Conservation (phyloP, 805 yeast genomes). For the Candida corydali region DNA sequence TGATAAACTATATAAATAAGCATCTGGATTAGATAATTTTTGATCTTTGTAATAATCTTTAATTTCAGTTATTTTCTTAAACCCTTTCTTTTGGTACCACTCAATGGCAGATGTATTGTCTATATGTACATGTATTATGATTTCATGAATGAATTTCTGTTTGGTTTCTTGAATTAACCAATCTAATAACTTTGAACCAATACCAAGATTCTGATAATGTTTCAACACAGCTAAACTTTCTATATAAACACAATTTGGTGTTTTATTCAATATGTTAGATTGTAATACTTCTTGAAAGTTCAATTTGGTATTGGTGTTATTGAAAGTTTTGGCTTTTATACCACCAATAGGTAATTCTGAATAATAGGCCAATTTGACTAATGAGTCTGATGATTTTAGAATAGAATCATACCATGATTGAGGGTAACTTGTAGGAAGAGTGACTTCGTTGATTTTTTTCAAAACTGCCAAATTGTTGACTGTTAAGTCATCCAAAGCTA, state of each 20-base stretch:
- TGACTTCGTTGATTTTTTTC: slow-evolving; percentile 49
- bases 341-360: slow-evolving; percentile 82
- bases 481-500: slow-evolving; percentile 57
- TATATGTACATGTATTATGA: slow-evolving; percentile 51
- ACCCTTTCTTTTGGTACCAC: slow-evolving; percentile 54
- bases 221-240: slow-evolving; percentile 66
- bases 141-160: slow-evolving; percentile 47
- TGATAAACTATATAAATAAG: slow-evolving; percentile 32
- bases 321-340: slow-evolving; percentile 52
- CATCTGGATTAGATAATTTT: slow-evolving; percentile 46
- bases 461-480: slow-evolving; percentile 56
- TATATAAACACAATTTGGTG: slow-evolving; percentile 56
- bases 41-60: slow-evolving; percentile 47
- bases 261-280: slow-evolving; percentile 18
- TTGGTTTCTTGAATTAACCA: slow-evolving; percentile 56
- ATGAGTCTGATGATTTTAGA: slow-evolving; percentile 39
- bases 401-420: slow-evolving; percentile 51
- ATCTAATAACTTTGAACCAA: slow-evolving; percentile 57
- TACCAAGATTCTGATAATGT: slow-evolving; percentile 57
- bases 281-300: slow-evolving; percentile 14
- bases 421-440: slow-evolving; percentile 49
- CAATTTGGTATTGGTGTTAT: slow-evolving; percentile 31
- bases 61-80: slow-evolving; percentile 31
- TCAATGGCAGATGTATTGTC: slow-evolving; percentile 37
- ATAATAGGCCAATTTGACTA: slow-evolving; percentile 58